Evolutionary conservation across 1,284 basidiomycete species (phyloP).

Genomic region (Irpex rosettiformis): DNA sequence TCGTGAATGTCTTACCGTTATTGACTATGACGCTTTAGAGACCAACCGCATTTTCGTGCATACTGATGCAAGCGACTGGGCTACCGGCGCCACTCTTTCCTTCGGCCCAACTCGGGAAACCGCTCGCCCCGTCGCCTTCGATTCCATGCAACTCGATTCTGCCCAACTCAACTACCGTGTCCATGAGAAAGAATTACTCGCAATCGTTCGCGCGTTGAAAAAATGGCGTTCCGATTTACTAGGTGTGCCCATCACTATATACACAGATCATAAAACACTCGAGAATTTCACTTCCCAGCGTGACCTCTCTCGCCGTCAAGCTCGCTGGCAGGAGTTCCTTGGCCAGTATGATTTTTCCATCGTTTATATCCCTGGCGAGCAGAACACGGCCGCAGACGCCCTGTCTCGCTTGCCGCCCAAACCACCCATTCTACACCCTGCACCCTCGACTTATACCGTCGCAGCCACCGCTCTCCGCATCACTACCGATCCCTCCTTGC

Average conservation of each 20-base stretch:
- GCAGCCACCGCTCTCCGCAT: not conserved
- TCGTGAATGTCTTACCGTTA: slow-evolving; percentile 9
- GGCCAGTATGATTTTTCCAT: slow-evolving; percentile 1
- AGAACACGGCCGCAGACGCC: slow-evolving; percentile 23
- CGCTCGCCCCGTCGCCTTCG: slow-evolving; percentile 12
- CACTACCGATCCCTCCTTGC: not conserved
- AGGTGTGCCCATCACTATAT: slow-evolving; percentile 1
- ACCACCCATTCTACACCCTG: too few relatives aligned
- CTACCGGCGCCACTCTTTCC: slow-evolving; percentile 6
- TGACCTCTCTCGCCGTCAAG: not conserved
- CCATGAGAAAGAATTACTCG: slow-evolving; percentile 26
- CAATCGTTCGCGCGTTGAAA: slow-evolving; percentile 11
- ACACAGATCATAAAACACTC: slow-evolving; percentile 2
- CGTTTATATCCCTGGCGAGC: slow-evolving; percentile 12
- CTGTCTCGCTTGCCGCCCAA: slow-evolving; percentile 15
- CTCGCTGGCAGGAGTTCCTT: slow-evolving; percentile 6
- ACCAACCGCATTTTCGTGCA: slow-evolving; percentile 3
- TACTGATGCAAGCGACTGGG: not conserved
- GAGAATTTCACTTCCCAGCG: slow-evolving; percentile 1
- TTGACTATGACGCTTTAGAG: slow-evolving; percentile 7
- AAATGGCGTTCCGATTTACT: slow-evolving; percentile 5
- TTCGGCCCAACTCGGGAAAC: slow-evolving; percentile 11
- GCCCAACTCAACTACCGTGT: slow-evolving; percentile 26
- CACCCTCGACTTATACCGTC: not conserved
- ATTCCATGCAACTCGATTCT: slow-evolving; percentile 15